Conservation (phyloP, 768 basidiomycete species). For the Tephrocybe sp. region DNA sequence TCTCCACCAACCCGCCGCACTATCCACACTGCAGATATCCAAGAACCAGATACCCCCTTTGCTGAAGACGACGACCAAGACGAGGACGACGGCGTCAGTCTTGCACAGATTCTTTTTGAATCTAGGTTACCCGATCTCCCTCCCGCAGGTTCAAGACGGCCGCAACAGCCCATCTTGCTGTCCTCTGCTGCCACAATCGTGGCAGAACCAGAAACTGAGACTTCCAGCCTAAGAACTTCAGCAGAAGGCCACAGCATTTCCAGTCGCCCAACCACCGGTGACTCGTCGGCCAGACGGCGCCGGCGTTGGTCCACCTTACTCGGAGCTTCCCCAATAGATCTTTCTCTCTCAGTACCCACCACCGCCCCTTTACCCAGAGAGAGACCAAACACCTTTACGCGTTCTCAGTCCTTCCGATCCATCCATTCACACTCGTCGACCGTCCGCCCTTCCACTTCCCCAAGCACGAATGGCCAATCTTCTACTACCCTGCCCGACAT, state of each 20-base stretch:
- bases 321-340: constrained; percentile 19
- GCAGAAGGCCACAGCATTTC: constrained; percentile 31
- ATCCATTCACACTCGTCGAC: constrained; percentile 28
- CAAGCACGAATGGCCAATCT: constrained; percentile 20
- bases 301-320: constrained; percentile 75
- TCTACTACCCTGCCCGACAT: constrained; percentile 20
- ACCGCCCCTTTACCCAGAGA: constrained; percentile 26
- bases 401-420: constrained; percentile 41
- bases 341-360: constrained; percentile 23
- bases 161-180: constrained; percentile 70
- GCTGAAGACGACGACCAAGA: constrained; percentile 61
- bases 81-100: constrained; percentile 62
- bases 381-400: constrained; percentile 26
- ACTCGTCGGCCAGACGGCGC: constrained; percentile 41
- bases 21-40: constrained; percentile 17
- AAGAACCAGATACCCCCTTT: constrained; percentile 37
- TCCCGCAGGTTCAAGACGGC: constrained; percentile 60
- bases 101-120: constrained; percentile 73
- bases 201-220: constrained; percentile 44
- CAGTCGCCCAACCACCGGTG: constrained; percentile 26
- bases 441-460: constrained; percentile 23
- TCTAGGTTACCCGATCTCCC: constrained; percentile 76
- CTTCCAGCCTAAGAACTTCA: constrained; percentile 44
- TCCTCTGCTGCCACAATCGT: constrained; percentile 33
- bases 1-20: constrained; percentile 32